Conservation (phyloP, 345 rosid species). For the Erysimum cheiranthoides region DNA sequence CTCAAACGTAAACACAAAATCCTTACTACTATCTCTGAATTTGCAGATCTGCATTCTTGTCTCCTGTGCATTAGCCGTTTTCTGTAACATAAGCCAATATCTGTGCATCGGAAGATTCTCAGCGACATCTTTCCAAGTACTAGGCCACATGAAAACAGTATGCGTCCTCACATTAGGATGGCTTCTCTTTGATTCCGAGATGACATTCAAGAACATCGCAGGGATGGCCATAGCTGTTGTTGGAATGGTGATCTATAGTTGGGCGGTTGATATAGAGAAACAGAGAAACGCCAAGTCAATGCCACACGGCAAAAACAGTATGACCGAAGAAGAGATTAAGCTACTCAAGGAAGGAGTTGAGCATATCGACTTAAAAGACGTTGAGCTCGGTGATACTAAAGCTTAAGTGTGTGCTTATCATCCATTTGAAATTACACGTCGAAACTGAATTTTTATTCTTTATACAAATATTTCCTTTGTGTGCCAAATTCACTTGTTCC, state of each 20-base stretch:
- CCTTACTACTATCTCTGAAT: neutral
- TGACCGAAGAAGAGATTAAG: slow-evolving; percentile 79
- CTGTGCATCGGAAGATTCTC: slow-evolving; percentile 98
- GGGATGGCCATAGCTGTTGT: slow-evolving; percentile 80
- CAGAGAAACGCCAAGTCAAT: slow-evolving; percentile 51
- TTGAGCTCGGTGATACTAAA: slow-evolving; percentile 73
- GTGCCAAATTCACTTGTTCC: neutral
- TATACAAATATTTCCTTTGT: slow-evolving; percentile 23
- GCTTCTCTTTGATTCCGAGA: slow-evolving; percentile 84
- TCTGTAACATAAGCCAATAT: slow-evolving; percentile 96
- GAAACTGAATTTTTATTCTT: slow-evolving; percentile 13
- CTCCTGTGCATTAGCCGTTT: slow-evolving; percentile 86
- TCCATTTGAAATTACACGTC: slow-evolving; percentile 24
- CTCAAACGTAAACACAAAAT: slow-evolving; percentile 18
- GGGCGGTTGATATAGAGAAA: slow-evolving; percentile 90
- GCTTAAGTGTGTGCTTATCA: slow-evolving; percentile 31
- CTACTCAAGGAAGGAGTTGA: slow-evolving; percentile 73
- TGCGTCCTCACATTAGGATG: slow-evolving; percentile 90
- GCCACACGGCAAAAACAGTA: slow-evolving; percentile 61
- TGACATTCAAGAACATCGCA: slow-evolving; percentile 82
- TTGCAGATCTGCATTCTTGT: slow-evolving; percentile 82
- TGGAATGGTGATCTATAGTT: slow-evolving; percentile 92
- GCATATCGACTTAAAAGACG: slow-evolving; percentile 56
- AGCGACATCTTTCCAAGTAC: slow-evolving; percentile 87
- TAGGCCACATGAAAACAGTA: slow-evolving; percentile 98